These are phyloP conservation scores for Diplodia intermedia DNA, from an alignment of 2,329 filamentous ascomycete genomes.

Conservation along the genomic window DNA sequence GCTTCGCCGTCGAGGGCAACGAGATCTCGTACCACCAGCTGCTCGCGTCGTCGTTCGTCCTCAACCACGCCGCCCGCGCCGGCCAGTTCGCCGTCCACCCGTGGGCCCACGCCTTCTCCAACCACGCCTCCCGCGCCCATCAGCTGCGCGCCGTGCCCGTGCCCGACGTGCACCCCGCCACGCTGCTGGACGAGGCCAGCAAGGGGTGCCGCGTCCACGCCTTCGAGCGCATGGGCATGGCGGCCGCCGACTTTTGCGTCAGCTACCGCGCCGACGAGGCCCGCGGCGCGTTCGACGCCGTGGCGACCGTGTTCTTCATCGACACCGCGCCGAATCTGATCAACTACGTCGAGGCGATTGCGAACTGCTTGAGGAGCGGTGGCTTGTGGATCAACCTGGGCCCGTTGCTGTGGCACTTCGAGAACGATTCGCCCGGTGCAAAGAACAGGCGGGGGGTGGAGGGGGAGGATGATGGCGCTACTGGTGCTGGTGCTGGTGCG, in stretches of 20 bases:
- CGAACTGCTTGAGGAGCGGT: conserved; percentile 75
- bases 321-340: conserved; percentile 95
- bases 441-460: conserved; percentile 53
- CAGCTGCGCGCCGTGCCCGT: conserved; percentile 77
- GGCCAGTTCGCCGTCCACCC: conserved; percentile 78
- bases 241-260: conserved; percentile 90
- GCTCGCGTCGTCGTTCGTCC: conserved; percentile 78
- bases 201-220: conserved; percentile 43
- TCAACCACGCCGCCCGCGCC: conserved; percentile 69
- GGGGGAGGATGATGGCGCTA: conserved; percentile 33
- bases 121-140: conserved; percentile 74
- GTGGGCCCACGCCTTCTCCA: conserved; percentile 88
- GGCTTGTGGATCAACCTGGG: conserved; percentile 90
- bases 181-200: conserved; percentile 39
- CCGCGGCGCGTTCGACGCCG: conserved; percentile 73
- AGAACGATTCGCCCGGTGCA: conserved; percentile 68
- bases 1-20: conserved; percentile 83
- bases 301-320: conserved; percentile 92
- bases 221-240: conserved; percentile 84
- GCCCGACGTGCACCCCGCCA: conserved; percentile 71
- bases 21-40: conserved; percentile 96
- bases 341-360: conserved; percentile 84
- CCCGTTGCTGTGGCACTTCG: conserved; percentile 94
- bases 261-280: conserved; percentile 74
- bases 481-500: conserved; percentile 36